Conservation (phyloP, 305 asterid genomes). For the Lippia alba region DNA sequence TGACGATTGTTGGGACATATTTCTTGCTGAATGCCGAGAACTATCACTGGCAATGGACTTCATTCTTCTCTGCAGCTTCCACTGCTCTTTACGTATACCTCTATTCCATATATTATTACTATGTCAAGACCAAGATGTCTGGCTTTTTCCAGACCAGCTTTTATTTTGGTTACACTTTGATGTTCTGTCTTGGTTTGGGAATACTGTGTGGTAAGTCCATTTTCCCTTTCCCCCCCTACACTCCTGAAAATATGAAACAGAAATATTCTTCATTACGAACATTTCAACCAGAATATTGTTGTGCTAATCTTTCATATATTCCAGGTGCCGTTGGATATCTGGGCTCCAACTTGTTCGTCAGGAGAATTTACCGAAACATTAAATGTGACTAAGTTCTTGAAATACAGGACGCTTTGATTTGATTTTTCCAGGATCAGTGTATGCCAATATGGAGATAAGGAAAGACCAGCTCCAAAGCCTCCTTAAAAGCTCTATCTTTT, state of each 20-base stretch:
- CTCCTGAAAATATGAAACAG: too few relatives aligned
- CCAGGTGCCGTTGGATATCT: conserved; percentile 74
- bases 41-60: conserved; percentile 89
- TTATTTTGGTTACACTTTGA: conserved; percentile 64
- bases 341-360: conserved; percentile 73
- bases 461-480: conserved; percentile 27
- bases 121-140: conserved; percentile 71
- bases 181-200: conserved; percentile 54
- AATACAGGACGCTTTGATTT: conserved; percentile 15
- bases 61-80: conserved; percentile 78
- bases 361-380: conserved; percentile 75
- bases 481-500: conserved; percentile 11
- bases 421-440: conserved; percentile 22
- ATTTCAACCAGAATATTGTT: not conserved
- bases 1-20: conserved; percentile 77
- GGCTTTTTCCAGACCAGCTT: conserved; percentile 82
- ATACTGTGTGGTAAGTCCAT: conserved; percentile 46
- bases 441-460: conserved; percentile 7
- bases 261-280: not conserved
- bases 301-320: conserved; percentile 8
- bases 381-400: conserved; percentile 57
- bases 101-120: conserved; percentile 69
- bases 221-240: not conserved
- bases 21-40: conserved; percentile 84
- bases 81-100: conserved; percentile 66